Evolutionary conservation across 345 rosid species (phyloP).

Genomic region (Populus ilicifolia): DNA sequence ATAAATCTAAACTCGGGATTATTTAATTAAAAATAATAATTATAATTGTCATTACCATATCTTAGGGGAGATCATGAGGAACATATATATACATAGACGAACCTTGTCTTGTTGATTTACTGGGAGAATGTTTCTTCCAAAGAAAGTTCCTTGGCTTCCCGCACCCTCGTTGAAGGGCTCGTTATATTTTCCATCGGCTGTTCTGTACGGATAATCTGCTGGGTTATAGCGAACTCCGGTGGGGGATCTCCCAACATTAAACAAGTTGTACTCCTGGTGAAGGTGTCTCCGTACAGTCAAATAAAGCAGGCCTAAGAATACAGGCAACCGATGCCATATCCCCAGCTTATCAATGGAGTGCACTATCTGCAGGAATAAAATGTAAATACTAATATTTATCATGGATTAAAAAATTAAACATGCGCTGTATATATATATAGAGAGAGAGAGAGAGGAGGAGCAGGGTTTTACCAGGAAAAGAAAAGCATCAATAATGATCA

Average conservation of each 20-base stretch:
- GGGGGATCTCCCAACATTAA: conserved; percentile 50
- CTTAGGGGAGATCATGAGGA: no score
- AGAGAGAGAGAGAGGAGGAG: no score
- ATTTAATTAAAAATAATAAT: no score
- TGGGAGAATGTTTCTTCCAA: conserved; percentile 51
- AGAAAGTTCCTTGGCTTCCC: conserved; percentile 44
- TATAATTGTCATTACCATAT: no score
- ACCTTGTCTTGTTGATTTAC: conserved; percentile 14
- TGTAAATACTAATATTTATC: neutral
- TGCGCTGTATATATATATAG: neutral
- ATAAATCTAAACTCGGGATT: no score
- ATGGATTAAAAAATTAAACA: neutral
- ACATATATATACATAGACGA: neutral
- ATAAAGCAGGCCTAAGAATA: conserved; percentile 43
- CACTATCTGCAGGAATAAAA: conserved; percentile 33
- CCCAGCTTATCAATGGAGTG: conserved; percentile 42
- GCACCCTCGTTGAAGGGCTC: conserved; percentile 52
- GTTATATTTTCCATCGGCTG: conserved; percentile 41
- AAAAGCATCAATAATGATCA: conserved; percentile 39
- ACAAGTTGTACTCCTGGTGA: conserved; percentile 48
- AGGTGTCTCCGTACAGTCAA: conserved; percentile 48
- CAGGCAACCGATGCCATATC: conserved; percentile 54
- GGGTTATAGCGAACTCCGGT: conserved; percentile 43
- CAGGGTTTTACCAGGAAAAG: conserved; percentile 38
- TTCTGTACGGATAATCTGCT: conserved; percentile 45